Evolutionary conservation across 163 green algal species (phyloP).

Genomic region (Scenedesmus sp.): DNA sequence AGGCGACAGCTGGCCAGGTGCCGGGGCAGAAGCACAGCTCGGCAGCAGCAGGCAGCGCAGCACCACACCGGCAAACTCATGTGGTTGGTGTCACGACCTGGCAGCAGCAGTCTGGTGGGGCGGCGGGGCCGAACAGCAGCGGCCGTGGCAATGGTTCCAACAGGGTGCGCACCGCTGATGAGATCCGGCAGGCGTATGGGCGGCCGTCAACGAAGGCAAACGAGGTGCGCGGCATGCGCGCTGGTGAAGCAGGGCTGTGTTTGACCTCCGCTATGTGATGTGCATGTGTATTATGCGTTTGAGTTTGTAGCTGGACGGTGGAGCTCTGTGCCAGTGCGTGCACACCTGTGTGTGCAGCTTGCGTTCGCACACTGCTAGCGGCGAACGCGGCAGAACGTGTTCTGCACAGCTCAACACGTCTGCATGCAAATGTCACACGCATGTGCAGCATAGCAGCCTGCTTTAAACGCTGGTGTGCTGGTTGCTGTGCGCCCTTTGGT

Average conservation of each 20-base stretch:
- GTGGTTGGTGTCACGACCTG: not conserved
- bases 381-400: no score
- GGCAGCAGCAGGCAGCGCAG: not conserved
- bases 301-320: no score
- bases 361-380: no score
- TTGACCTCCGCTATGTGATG: not conserved
- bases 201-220: not conserved
- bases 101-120: conserved; percentile 2
- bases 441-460: no score
- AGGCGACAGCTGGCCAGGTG: not conserved
- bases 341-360: no score
- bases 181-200: conserved; percentile 69
- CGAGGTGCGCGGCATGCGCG: not conserved
- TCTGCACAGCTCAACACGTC: not conserved
- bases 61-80: not conserved
- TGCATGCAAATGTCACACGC: no score
- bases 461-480: no score
- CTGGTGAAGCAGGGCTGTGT: not conserved
- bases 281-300: no score
- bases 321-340: no score
- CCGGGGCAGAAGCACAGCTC: not conserved
- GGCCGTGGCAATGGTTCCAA: not conserved
- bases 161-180: conserved; percentile 59
- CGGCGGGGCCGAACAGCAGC: not conserved
- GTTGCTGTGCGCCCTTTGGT: no score